A percentile compares a stretch with the other conserved stretches of the same genome.
Conservation (phyloP, 1,284 basidiomycete species). For the Golubevia pallescens region DNA sequence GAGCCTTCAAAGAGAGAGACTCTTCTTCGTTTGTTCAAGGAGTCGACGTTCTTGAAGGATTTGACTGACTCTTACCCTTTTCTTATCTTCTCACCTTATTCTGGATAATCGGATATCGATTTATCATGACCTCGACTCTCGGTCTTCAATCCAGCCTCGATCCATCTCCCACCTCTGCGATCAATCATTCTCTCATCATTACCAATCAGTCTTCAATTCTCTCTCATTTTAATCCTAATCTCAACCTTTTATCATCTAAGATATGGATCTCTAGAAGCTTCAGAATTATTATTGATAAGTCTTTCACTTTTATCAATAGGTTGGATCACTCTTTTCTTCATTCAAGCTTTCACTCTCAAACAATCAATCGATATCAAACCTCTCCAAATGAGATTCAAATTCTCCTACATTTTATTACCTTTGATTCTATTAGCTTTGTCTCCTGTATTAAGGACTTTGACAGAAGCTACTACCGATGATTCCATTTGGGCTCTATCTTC, state of each 20-base stretch:
- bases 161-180: slow-evolving; percentile 70
- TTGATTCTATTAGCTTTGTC: slow-evolving; percentile 86
- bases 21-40: too few species aligned
- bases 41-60: too few species aligned
- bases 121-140: background rate
- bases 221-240: slow-evolving; percentile 28
- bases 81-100: background rate
- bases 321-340: too few species aligned
- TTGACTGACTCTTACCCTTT: background rate
- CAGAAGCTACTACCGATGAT: slow-evolving; percentile 91
- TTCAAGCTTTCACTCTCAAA: background rate
- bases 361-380: too few species aligned
- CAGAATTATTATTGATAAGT: slow-evolving; percentile 11
- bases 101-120: background rate
- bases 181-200: slow-evolving; percentile 72
- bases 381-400: background rate
- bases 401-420: slow-evolving; percentile 71
- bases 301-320: background rate
- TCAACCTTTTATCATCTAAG: slow-evolving; percentile 40
- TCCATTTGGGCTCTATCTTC: slow-evolving; percentile 92
- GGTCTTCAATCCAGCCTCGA: slow-evolving; percentile 20
- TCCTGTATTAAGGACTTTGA: slow-evolving; percentile 88
- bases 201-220: slow-evolving; percentile 34
- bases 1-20: too few species aligned
- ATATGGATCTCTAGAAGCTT: slow-evolving; percentile 11